Evolutionary conservation across 2,329 filamentous ascomycete species (phyloP), one percentile per base, ranked within the genome.

Genomic region (Trichoderma sp.): DNA sequence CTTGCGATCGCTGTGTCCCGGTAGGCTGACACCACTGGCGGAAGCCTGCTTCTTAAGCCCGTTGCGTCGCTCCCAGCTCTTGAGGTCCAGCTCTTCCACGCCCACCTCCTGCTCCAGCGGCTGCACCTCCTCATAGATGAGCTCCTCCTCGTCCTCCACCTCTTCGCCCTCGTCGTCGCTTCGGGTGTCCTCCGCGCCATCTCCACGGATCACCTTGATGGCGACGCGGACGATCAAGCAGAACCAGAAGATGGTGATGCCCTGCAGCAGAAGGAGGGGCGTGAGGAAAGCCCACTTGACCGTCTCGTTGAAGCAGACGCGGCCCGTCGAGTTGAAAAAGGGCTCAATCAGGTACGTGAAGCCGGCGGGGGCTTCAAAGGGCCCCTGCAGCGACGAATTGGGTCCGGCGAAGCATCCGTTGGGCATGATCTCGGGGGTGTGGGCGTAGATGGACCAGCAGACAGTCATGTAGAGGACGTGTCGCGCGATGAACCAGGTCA

Each of bases 241-340:
- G 73, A 98, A 96, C 95, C 95, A 98, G 67, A 91, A 83, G 43
- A 96, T 80, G 39, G 91, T 93, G 61, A 99, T 84, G 24, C 83
- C 80, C 77, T 98, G 93, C 24, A 99, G 82, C 44, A 89, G 84
- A 14, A 96, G 80, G 3, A 99, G 86, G 45, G 92, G 83, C 10
- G 83, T 82, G 17, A 98, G 80, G 79, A 98, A 98, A 14, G 83
- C 82, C 83, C 86, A 90, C 72, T 89, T 88, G 72, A 97, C 86
- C 12, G 82, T 83, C 24, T 87, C 77, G 71, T 91, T 91, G 82
- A 89, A 96, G 82, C 93, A 97, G 54, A 98, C 85, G 1, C 86
- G 81, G 19, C 92, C 92, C 28, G 88, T 82, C 9, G 89, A 82
- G 74, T 91, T 83, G 57, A 83, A 80, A 75, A 96, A 92, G 0